Conservation (phyloP, 2,329 filamentous ascomycete genomes). For the Coleophoma eucalyptorum region DNA sequence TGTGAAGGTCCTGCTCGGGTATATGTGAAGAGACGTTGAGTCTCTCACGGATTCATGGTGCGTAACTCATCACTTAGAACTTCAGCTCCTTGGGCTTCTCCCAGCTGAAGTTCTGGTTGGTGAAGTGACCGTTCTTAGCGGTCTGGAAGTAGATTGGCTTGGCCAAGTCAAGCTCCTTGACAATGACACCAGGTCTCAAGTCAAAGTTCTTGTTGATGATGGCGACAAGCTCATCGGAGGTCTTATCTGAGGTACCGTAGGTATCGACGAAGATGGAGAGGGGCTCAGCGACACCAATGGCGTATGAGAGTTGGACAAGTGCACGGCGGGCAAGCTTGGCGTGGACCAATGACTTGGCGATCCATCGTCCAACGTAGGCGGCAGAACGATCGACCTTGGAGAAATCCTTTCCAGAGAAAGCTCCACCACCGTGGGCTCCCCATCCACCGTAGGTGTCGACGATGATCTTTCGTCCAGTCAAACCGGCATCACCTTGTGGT, state of each 20-base stretch:
- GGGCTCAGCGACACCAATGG: slow-evolving; percentile 97
- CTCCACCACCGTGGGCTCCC: slow-evolving; percentile 99
- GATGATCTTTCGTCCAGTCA: slow-evolving; percentile 96
- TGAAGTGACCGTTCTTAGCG: slow-evolving; percentile 99
- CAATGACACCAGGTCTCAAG: slow-evolving; percentile 95
- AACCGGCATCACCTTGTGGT: slow-evolving; percentile 96
- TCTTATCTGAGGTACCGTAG: slow-evolving; percentile 90
- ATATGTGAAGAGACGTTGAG: slow-evolving; percentile 26
- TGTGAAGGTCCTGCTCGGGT: slow-evolving; percentile 11
- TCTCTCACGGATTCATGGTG: slow-evolving; percentile 20
- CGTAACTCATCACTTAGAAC: slow-evolving; percentile 57
- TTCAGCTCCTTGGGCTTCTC: slow-evolving; percentile 96
- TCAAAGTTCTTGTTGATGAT: slow-evolving; percentile 98
- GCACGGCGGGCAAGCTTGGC: slow-evolving; percentile 87
- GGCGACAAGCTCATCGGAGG: slow-evolving; percentile 87
- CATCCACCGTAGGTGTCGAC: slow-evolving; percentile 99
- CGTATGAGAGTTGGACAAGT: slow-evolving; percentile 97
- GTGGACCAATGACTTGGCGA: slow-evolving; percentile 94
- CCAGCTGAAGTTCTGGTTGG: slow-evolving; percentile 97
- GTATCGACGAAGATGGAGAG: slow-evolving; percentile 97
- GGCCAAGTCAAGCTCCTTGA: slow-evolving; percentile 91
- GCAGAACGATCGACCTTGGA: slow-evolving; percentile 99
- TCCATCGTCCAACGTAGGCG: slow-evolving; percentile 96
- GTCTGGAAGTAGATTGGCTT: slow-evolving; percentile 98
- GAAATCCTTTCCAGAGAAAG: slow-evolving; percentile 99